A percentile compares a stretch with the other conserved stretches of the same genome.
Evolutionary conservation across 148 eudicot genomes (phyloP).

Genomic region (Gaultheria prostrata): DNA sequence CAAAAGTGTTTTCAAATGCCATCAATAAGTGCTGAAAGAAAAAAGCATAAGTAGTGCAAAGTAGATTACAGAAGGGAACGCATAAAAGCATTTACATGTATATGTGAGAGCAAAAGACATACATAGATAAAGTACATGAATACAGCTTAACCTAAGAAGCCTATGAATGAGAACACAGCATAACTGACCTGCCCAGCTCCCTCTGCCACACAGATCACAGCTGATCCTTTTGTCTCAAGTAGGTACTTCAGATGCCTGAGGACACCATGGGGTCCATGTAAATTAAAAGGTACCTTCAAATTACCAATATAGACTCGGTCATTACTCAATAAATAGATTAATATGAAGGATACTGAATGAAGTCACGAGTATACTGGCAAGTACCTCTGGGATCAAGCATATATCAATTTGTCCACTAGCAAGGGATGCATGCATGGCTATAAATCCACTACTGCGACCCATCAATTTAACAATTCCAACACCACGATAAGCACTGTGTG

Average conservation of each 20-base stretch:
- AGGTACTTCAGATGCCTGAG: conserved; percentile 78
- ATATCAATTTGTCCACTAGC: conserved; percentile 99
- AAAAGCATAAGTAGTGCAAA: background rate
- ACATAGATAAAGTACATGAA: background rate
- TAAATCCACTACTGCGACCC: conserved; percentile 98
- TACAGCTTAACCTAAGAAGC: conserved; percentile 1
- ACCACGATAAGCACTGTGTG: conserved; percentile 97
- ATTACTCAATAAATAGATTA: conserved; percentile 6
- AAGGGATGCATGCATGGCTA: conserved; percentile 98
- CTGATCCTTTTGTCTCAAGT: conserved; percentile 90
- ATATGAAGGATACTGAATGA: background rate
- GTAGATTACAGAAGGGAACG: background rate
- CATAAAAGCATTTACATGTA: background rate
- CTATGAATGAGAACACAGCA: background rate
- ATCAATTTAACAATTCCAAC: conserved; percentile 93
- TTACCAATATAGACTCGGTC: conserved; percentile 1
- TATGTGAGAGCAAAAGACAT: background rate
- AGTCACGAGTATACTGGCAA: conserved; percentile 1
- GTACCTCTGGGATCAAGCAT: conserved; percentile 97
- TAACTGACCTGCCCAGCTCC: conserved; percentile 94
- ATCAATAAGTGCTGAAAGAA: background rate
- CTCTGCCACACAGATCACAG: conserved; percentile 95
- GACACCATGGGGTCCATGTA: conserved; percentile 94
- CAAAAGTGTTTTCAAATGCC: background rate
- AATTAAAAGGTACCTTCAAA: conserved; percentile 71